phyloP scores from a whole-genome alignment of 805 yeast species.

The Pichia gijzeniarum region DNA sequence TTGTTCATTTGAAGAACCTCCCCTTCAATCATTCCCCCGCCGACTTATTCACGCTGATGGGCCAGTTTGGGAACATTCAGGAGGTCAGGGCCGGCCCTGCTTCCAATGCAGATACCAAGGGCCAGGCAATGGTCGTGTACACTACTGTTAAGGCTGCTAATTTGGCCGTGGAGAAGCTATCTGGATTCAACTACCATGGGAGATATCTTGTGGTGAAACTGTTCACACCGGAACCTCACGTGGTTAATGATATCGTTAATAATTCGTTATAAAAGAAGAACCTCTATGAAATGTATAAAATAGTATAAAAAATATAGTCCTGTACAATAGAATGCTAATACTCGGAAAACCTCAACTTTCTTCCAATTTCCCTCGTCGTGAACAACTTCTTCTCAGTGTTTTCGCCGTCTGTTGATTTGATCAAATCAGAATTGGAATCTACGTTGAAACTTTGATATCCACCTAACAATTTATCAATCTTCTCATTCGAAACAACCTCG shows the following conservation, averaged over 20 bases:
- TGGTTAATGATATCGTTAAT: constrained; percentile 18
- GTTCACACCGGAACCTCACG: constrained; percentile 39
- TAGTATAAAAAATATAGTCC: not conserved
- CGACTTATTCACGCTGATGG: constrained; percentile 46
- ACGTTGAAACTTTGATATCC: constrained; percentile 86
- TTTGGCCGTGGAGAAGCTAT: constrained; percentile 47
- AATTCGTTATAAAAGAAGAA: not conserved
- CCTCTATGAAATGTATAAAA: not conserved
- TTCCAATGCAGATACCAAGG: constrained; percentile 30
- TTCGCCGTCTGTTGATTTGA: constrained; percentile 47
- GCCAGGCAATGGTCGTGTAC: constrained; percentile 52
- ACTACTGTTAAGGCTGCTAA: constrained; percentile 41
- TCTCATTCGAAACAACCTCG: constrained; percentile 21
- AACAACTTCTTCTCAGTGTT: constrained; percentile 14
- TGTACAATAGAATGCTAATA: constrained; percentile 29
- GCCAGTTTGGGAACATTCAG: constrained; percentile 48
- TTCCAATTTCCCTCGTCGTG: constrained; percentile 48
- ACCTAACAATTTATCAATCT: constrained; percentile 45
- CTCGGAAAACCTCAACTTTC: constrained; percentile 58
- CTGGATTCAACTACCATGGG: constrained; percentile 54
- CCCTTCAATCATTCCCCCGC: constrained; percentile 43
- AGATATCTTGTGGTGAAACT: constrained; percentile 49
- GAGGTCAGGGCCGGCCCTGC: constrained; percentile 44
- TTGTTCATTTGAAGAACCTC: constrained; percentile 48
- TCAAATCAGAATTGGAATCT: constrained; percentile 42